Percentiles rank a stretch among this genome's conserved stretches.
Evolutionary conservation across 2,329 filamentous ascomycete species (phyloP).

Genomic region (Decorospora gaudefroyi): DNA sequence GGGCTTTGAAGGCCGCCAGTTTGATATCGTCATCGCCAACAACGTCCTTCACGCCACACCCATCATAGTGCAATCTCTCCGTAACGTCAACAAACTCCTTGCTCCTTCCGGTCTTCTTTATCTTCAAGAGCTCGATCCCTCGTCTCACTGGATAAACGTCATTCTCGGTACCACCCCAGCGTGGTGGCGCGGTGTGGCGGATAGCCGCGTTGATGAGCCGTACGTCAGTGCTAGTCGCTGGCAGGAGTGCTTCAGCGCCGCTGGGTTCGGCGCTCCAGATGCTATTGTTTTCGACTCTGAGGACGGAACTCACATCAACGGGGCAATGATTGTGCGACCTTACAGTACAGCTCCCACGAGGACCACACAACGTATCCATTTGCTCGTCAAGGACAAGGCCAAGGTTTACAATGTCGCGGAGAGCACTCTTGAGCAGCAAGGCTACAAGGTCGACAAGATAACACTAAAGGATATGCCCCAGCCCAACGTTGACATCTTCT

Average conservation of each 20-base stretch:
- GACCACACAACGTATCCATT: neutral
- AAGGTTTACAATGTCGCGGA: neutral
- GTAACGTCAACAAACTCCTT: slow-evolving; percentile 14
- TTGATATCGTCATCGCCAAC: slow-evolving; percentile 22
- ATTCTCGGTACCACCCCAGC: slow-evolving; percentile 42
- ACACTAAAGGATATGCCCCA: neutral
- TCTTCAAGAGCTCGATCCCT: slow-evolving; percentile 47
- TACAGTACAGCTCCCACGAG: too few species aligned
- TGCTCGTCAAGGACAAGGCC: neutral
- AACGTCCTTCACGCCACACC: slow-evolving; percentile 3
- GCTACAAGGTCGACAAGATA: neutral
- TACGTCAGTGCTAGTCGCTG: slow-evolving; percentile 36
- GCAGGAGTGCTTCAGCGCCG: slow-evolving; percentile 35
- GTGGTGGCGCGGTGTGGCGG: slow-evolving; percentile 45
- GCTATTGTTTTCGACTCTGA: neutral
- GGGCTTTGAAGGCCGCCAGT: slow-evolving; percentile 14
- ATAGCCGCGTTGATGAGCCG: slow-evolving; percentile 36
- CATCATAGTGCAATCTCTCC: neutral
- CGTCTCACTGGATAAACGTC: slow-evolving; percentile 7
- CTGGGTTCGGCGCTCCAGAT: slow-evolving; percentile 41
- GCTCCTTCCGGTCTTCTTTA: slow-evolving; percentile 52
- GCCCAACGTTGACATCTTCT: slow-evolving; percentile 14
- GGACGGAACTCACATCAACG: neutral
- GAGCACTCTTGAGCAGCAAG: neutral
- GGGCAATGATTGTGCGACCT: neutral